A percentile compares a stretch with the other conserved stretches of the same genome.
Evolutionary conservation across 768 basidiomycete genomes (phyloP).

Genomic region (Lactifluus hygrophoroides): DNA sequence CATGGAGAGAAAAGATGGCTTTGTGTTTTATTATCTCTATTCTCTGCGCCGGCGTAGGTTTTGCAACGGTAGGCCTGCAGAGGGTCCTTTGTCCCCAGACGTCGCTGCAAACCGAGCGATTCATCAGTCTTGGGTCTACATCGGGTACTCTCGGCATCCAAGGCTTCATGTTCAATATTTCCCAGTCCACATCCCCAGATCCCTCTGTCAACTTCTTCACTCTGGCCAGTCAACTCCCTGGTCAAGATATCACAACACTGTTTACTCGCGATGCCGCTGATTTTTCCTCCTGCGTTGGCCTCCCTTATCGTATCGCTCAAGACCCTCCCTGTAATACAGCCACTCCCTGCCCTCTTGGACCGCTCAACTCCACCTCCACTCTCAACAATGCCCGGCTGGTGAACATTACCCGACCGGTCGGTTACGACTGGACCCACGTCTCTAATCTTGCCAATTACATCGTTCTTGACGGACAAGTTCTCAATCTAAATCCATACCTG

Average conservation of each 20-base stretch:
- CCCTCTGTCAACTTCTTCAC: constrained; percentile 47
- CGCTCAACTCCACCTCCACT: constrained; percentile 48
- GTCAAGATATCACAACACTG: constrained; percentile 83
- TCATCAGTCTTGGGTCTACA: constrained; percentile 42
- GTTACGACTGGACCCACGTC: constrained; percentile 91
- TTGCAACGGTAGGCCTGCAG: constrained; percentile 91
- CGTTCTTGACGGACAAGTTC: constrained; percentile 88
- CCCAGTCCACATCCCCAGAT: constrained; percentile 36
- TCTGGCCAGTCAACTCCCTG: constrained; percentile 49
- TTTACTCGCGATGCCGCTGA: constrained; percentile 66
- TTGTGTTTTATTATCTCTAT: constrained; percentile 80
- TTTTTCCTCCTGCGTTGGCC: constrained; percentile 55
- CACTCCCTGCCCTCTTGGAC: constrained; percentile 58
- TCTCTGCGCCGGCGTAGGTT: constrained; percentile 75
- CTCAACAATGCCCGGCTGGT: constrained; percentile 52
- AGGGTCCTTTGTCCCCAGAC: constrained; percentile 77
- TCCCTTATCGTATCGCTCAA: constrained; percentile 58
- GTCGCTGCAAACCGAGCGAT: constrained; percentile 36
- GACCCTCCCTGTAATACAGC: constrained; percentile 61
- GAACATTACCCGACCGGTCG: constrained; percentile 62
- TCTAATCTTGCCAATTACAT: constrained; percentile 62
- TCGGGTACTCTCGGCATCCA: constrained; percentile 64
- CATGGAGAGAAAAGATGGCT: constrained; percentile 97
- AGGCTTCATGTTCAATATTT: constrained; percentile 71
- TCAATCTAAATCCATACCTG: constrained; percentile 88